Percentiles rank a stretch among this genome's conserved stretches.
Evolutionary conservation across 2,329 filamentous ascomycete genomes (phyloP).

Genomic region (Fusarium acutatum): DNA sequence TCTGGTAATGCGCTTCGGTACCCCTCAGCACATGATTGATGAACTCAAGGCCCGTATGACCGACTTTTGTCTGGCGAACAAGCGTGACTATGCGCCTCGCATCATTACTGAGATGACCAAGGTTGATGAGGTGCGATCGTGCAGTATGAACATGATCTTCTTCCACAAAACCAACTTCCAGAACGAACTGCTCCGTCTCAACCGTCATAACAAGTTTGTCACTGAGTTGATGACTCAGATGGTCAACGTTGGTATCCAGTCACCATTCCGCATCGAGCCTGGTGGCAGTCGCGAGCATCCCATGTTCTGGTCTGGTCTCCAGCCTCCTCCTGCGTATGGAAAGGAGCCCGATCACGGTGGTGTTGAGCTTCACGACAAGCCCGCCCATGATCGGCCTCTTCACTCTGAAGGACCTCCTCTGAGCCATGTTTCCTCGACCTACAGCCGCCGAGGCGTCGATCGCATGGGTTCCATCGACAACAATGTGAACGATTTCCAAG

Average conservation of each 20-base stretch:
- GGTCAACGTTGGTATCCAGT: constrained; percentile 84
- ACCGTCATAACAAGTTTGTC: constrained; percentile 92
- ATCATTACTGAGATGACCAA: constrained; percentile 85
- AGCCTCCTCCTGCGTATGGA: constrained; percentile 48
- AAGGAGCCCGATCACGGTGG: constrained; percentile 37
- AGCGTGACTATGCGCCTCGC: constrained; percentile 87
- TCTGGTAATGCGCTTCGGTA: constrained; percentile 88
- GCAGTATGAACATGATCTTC: constrained; percentile 91
- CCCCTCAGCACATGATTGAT: constrained; percentile 83
- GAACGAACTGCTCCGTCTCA: constrained; percentile 89
- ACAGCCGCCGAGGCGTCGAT: constrained; percentile 27
- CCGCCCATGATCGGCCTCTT: constrained; percentile 4
- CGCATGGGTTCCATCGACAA: constrained; percentile 47
- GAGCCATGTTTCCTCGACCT: constrained; percentile 15
- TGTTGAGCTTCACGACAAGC: constrained; percentile 18
- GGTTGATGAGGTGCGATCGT: constrained; percentile 83
- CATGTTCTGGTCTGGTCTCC: constrained; percentile 59
- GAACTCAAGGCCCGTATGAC: constrained; percentile 80
- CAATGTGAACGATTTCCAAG: constrained; percentile 52
- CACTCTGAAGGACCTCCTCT: constrained; percentile 22
- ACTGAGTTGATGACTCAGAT: constrained; percentile 90
- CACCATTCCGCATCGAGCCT: constrained; percentile 68
- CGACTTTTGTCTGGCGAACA: constrained; percentile 84
- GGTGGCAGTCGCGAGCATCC: constrained; percentile 76
- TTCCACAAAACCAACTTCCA: constrained; percentile 99